A percentile compares a stretch with the other conserved stretches of the same genome.
Conservation (phyloP, 768 basidiomycete genomes). For the Terana coerulea region DNA sequence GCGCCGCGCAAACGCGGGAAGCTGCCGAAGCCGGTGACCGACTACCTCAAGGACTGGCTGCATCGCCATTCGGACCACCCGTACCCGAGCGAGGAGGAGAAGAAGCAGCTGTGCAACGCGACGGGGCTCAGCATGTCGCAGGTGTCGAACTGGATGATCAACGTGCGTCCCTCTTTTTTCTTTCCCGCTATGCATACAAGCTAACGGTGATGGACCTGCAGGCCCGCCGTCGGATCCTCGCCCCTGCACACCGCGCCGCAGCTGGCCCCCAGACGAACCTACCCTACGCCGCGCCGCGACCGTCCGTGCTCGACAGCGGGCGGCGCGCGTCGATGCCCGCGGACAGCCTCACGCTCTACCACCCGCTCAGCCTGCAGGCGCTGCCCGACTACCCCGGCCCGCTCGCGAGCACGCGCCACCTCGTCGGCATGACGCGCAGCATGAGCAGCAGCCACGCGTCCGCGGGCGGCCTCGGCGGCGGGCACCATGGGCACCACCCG, state of each 20-base stretch:
- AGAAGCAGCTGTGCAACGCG: constrained; percentile 82
- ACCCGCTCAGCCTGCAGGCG: constrained; percentile 74
- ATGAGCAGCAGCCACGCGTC: constrained; percentile 22
- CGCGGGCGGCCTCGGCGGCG: constrained; percentile 17
- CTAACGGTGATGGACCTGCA: too few relatives aligned
- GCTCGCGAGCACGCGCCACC: constrained; percentile 21
- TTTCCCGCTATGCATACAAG: too few relatives aligned
- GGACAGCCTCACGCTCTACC: constrained; percentile 71
- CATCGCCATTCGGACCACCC: constrained; percentile 87
- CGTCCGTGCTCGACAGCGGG: constrained; percentile 31
- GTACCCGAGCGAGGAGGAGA: constrained; percentile 87
- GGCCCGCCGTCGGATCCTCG: constrained; percentile 81
- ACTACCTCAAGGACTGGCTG: constrained; percentile 85
- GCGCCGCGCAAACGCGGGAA: constrained; percentile 82
- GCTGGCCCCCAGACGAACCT: constrained; percentile 75
- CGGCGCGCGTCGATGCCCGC: constrained; percentile 68
- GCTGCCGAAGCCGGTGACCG: constrained; percentile 86
- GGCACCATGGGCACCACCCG: constrained; percentile 18
- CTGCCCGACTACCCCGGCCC: constrained; percentile 23
- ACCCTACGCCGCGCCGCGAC: constrained; percentile 52
- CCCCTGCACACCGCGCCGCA: constrained; percentile 74
- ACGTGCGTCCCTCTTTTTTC: constrained; percentile 43
- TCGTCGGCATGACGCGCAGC: constrained; percentile 26
- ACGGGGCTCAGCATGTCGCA: constrained; percentile 87
- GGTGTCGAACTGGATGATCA: constrained; percentile 94